Percentiles rank a stretch among this genome's conserved stretches.
These are phyloP conservation scores for Martiniozyma asiatica DNA, from an alignment of 1,139 yeast genomes.

Conservation along the genomic window DNA sequence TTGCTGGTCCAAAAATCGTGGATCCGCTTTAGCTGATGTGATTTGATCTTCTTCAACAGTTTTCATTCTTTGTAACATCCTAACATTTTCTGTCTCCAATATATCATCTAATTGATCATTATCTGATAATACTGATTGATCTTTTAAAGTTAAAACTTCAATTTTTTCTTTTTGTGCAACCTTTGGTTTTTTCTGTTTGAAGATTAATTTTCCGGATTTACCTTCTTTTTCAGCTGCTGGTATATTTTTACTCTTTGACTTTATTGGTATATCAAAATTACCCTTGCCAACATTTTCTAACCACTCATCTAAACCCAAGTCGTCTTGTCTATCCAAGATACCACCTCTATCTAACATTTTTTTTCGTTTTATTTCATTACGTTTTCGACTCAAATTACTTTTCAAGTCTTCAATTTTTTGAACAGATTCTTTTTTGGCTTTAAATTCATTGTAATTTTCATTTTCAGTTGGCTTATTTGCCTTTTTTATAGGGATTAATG, in stretches of 20 bases:
- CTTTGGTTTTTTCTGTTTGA: not conserved
- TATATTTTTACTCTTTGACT: too few relatives aligned
- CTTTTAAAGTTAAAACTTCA: constrained; percentile 60
- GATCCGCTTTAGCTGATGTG: constrained; percentile 3
- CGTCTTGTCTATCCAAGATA: constrained; percentile 12
- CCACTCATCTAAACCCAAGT: constrained; percentile 18
- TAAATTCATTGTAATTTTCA: constrained; percentile 13
- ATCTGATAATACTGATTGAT: constrained; percentile 37
- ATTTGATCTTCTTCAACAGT: constrained; percentile 16
- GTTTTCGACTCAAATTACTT: constrained; percentile 16
- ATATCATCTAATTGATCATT: constrained; percentile 28
- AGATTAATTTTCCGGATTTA: not conserved
- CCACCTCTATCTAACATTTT: constrained; percentile 14
- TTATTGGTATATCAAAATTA: constrained; percentile 2
- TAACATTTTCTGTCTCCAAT: constrained; percentile 34
- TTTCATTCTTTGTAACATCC: constrained; percentile 24
- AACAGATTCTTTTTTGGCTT: constrained; percentile 4
- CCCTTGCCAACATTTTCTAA: constrained; percentile 16
- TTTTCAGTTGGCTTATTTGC: too few relatives aligned
- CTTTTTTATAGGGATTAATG: constrained; percentile 13
- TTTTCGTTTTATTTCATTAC: constrained; percentile 12
- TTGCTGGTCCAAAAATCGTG: not conserved
- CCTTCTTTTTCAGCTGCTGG: not conserved
- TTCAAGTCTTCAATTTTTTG: constrained; percentile 13
- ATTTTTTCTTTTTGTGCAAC: constrained; percentile 11